phyloP scores from a whole-genome alignment of 371 early-diverging fungal species.

The Mucor ambiguus region DNA sequence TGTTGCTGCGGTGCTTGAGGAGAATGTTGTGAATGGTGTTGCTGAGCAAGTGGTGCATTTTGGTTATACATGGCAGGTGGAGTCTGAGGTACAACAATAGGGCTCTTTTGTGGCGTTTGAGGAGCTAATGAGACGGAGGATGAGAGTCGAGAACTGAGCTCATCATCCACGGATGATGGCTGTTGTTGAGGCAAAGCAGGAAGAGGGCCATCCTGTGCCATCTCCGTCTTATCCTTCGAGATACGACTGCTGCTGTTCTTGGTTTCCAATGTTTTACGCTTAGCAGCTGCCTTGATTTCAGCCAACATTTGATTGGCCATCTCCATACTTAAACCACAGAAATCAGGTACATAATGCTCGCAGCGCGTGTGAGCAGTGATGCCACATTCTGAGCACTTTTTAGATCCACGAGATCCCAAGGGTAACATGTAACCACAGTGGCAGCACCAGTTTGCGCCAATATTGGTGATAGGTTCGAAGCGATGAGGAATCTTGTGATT shows the following conservation, averaged over 20 bases:
- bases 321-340: slow-evolving; percentile 90
- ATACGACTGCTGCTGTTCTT: slow-evolving; percentile 14
- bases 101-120: slow-evolving; percentile 26
- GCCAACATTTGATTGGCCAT: slow-evolving; percentile 81
- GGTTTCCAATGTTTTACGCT: slow-evolving; percentile 38
- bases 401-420: slow-evolving; percentile 72
- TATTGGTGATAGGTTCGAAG: slow-evolving; percentile 75
- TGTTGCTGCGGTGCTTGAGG: slow-evolving; percentile 16
- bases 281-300: slow-evolving; percentile 69
- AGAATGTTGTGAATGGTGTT: slow-evolving; percentile 7
- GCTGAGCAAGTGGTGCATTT: slow-evolving; percentile 11
- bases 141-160: slow-evolving; percentile 24
- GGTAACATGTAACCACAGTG: slow-evolving; percentile 97
- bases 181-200: slow-evolving; percentile 13
- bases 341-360: slow-evolving; percentile 84
- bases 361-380: slow-evolving; percentile 86
- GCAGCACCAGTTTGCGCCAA: slow-evolving; percentile 92
- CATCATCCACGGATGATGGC: slow-evolving; percentile 9
- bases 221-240: slow-evolving; percentile 22
- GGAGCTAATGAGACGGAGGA: slow-evolving; percentile 6
- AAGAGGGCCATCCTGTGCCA: slow-evolving; percentile 18
- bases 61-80: slow-evolving; percentile 28
- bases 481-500: slow-evolving; percentile 95
- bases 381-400: slow-evolving; percentile 77
- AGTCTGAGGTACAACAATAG: slow-evolving; percentile 32